Base-by-base conservation (phyloP, 352 stramenopile species). In the Aphanomyces cochlioides region DNA sequence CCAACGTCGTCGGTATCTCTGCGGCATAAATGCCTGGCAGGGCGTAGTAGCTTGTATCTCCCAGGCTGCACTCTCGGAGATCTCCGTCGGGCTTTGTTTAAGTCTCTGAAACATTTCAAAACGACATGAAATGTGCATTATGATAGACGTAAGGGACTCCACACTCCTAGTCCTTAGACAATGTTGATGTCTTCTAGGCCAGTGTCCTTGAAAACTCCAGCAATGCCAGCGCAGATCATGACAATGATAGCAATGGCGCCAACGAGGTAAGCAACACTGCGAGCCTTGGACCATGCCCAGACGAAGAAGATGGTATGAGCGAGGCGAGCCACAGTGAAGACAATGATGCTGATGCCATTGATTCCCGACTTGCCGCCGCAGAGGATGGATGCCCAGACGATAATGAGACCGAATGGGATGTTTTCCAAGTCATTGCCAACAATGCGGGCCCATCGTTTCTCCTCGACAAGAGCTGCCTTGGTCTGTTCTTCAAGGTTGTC, bases 351-450 rank as follows among this genome's bases (percentile, higher is more conserved):
- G 37, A 63, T 54, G 54, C 56, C 54, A 10, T 21, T 63, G 10
- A 64, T 21, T 12, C 17, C 38, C 48, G 48, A 19, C 19, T 70
- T 39, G 34, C 64, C 64, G 40, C 54, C 54, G 5, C 8, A 34
- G 17, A 47, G 17, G 7, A 54, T 54, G 0, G 64, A 54, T 7
- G 34, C 64, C 34, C 41, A 70, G 5, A 54, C 64, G 7, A 70
- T 34, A 34, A 70, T 70, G 36, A 70, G 40, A 8, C 64, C 64
- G 34, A 70, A 39, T 1, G 64, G 64, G 10, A 70, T 61, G 38
- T 70, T 70, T 36, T 70, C 64, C 8, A 70, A 8, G 47, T 70
- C 64, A 43, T 70, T 70, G 48, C 37, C 45, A 8, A 63, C 12
- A 43, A 70, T 70, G 54, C 64, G 64, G 56, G 28, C 36, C 64